phyloP scores from a whole-genome alignment of 495 filamentous ascomycete genomes.

The Podospora australis region DNA sequence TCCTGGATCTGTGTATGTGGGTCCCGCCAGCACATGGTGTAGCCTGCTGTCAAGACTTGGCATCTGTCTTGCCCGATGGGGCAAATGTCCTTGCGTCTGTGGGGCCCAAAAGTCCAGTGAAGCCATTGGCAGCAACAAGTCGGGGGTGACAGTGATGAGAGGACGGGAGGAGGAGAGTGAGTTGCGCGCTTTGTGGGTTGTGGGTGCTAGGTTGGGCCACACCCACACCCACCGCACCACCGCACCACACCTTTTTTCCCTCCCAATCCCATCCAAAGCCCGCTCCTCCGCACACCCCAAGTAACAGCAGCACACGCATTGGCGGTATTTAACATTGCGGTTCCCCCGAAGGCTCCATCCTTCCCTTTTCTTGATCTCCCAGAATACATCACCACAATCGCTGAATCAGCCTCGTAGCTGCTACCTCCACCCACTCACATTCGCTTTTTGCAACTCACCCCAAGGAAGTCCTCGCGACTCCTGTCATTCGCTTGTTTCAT shows the following conservation, averaged over 20 bases:
- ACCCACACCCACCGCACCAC: neutral
- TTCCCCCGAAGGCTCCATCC: slow-evolving; percentile 26
- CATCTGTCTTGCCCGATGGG: slow-evolving; percentile 17
- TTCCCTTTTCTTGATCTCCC: slow-evolving; percentile 23
- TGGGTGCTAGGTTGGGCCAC: neutral
- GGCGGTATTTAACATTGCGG: slow-evolving; percentile 30
- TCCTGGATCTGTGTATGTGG: slow-evolving; percentile 3
- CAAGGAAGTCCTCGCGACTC: slow-evolving; percentile 59
- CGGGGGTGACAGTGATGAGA: neutral
- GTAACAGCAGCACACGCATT: neutral
- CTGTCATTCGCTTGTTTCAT: slow-evolving; percentile 54
- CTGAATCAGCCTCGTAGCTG: slow-evolving; percentile 34
- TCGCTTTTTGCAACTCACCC: slow-evolving; percentile 42
- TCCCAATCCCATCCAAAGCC: slow-evolving; percentile 4
- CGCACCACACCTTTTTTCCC: neutral
- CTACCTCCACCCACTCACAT: slow-evolving; percentile 36
- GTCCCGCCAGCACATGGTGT: slow-evolving; percentile 14
- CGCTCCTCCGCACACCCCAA: neutral
- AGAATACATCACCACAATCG: slow-evolving; percentile 28
- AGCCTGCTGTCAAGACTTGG: slow-evolving; percentile 11
- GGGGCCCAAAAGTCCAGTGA: too few species aligned
- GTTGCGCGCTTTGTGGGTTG: neutral
- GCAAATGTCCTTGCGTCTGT: slow-evolving; percentile 12
- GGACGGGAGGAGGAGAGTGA: neutral
- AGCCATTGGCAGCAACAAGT: neutral